A percentile compares a stretch with the other conserved stretches of the same genome.
Evolutionary conservation across 441 rosid genomes (phyloP).

Genomic region (Biscutella laevigata): DNA sequence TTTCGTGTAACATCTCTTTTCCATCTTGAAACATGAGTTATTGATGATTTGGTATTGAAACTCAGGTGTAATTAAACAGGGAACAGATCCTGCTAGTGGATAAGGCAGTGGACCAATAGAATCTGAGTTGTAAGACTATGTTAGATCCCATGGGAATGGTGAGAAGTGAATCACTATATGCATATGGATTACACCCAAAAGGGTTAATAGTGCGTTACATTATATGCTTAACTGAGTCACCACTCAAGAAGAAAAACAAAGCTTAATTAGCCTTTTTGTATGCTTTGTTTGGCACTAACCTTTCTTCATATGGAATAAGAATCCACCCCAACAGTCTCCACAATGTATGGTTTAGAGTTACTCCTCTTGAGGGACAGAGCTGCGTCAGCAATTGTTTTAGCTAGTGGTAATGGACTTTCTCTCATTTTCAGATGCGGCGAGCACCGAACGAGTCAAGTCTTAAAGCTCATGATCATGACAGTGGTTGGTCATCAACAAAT

Average conservation of each 20-base stretch:
- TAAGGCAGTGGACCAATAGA: constrained; percentile 23
- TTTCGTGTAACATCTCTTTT: constrained; percentile 1
- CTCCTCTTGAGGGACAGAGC: constrained; percentile 25
- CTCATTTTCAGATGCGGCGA: constrained; percentile 36
- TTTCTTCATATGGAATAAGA: constrained; percentile 33
- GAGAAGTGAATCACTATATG: constrained; percentile 32
- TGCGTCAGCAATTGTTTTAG: constrained; percentile 26
- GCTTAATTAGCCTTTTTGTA: constrained; percentile 27
- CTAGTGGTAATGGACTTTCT: constrained; percentile 30
- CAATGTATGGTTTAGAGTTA: constrained; percentile 31
- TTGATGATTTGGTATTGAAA: background rate
- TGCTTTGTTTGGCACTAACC: constrained; percentile 30
- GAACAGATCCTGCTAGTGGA: constrained; percentile 22
- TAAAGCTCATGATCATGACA: constrained; percentile 31
- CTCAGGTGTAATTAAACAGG: constrained; percentile 11
- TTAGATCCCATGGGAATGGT: constrained; percentile 22
- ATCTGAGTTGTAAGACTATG: constrained; percentile 19
- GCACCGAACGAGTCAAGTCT: constrained; percentile 34
- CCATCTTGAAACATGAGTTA: background rate
- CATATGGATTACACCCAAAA: constrained; percentile 30
- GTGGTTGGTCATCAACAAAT: constrained; percentile 22
- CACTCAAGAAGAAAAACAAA: constrained; percentile 15
- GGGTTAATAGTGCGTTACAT: constrained; percentile 36
- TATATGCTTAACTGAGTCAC: constrained; percentile 37
- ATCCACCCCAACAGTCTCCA: constrained; percentile 23